Conservation (phyloP, 2,329 filamentous ascomycete genomes). For the Lachnellula willkommii region DNA sequence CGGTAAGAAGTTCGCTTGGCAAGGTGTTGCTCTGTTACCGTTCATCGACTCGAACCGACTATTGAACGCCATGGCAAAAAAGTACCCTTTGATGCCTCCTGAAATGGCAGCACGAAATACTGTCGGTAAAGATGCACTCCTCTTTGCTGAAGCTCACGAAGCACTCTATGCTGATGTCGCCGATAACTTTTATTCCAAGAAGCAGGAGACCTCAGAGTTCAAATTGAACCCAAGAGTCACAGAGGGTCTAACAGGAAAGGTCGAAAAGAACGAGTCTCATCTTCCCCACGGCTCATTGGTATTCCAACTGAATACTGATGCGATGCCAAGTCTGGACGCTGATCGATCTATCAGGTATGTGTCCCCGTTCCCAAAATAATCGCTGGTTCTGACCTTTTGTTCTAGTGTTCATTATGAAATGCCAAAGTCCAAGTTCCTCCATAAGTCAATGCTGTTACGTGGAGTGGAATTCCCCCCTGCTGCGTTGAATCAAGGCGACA, state of each 20-base stretch:
- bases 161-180: slow-evolving; percentile 78
- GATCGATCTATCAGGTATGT: slow-evolving; percentile 80
- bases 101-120: slow-evolving; percentile 76
- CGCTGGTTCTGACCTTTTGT: slow-evolving; percentile 21
- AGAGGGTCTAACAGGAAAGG: slow-evolving; percentile 71
- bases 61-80: slow-evolving; percentile 73
- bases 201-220: slow-evolving; percentile 60
- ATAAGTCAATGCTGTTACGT: slow-evolving; percentile 91
- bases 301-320: slow-evolving; percentile 68
- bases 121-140: slow-evolving; percentile 71
- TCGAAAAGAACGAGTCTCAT: slow-evolving; percentile 78
- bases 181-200: slow-evolving; percentile 86
- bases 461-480: slow-evolving; percentile 70
- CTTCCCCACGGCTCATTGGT: slow-evolving; percentile 76
- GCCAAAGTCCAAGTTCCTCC: slow-evolving; percentile 63
- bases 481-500: slow-evolving; percentile 68
- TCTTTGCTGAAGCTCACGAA: slow-evolving; percentile 78
- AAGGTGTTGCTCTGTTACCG: slow-evolving; percentile 85
- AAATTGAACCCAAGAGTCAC: slow-evolving; percentile 70
- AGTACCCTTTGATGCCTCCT: slow-evolving; percentile 71
- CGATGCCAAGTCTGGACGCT: slow-evolving; percentile 73
- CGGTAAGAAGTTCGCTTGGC: slow-evolving; percentile 98
- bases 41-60: slow-evolving; percentile 93
- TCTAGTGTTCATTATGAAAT: slow-evolving; percentile 78
- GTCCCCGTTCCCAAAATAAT: not conserved